These are phyloP conservation scores for Mortierella sp. DNA, from an alignment of 371 early-diverging fungal species.

Conservation along the genomic window DNA sequence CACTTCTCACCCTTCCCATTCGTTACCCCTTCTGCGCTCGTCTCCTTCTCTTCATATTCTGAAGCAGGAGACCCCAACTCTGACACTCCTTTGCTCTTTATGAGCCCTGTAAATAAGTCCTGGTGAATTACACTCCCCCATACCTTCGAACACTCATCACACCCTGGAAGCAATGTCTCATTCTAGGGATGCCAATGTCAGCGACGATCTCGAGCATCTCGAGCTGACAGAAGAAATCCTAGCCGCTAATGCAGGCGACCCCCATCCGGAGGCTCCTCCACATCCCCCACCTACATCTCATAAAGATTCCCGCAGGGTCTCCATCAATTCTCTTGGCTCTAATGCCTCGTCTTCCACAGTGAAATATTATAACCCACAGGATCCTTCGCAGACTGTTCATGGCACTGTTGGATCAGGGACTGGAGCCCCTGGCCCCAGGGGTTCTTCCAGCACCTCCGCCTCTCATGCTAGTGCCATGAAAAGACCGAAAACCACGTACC, in stretches of 20 bases:
- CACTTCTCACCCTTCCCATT: no score
- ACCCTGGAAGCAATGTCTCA: constrained; percentile 33
- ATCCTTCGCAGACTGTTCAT: background rate
- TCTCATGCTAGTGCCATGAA: constrained; percentile 13
- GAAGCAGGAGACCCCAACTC: no score
- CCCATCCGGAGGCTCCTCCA: constrained; percentile 4
- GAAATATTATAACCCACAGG: constrained; percentile 27
- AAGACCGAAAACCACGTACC: constrained; percentile 27
- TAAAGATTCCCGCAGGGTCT: constrained; percentile 41
- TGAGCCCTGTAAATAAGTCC: background rate
- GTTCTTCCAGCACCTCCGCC: constrained; percentile 4
- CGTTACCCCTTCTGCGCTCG: no score
- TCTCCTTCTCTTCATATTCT: no score
- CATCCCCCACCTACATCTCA: constrained; percentile 16
- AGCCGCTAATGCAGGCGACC: constrained; percentile 24
- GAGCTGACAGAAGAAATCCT: constrained; percentile 31
- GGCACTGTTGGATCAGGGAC: constrained; percentile 12
- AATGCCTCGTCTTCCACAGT: constrained; percentile 40
- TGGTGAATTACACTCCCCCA: background rate
- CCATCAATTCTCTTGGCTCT: constrained; percentile 39
- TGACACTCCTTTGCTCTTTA: background rate
- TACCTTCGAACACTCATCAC: background rate
- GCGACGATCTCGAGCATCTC: constrained; percentile 48
- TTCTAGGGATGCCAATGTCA: constrained; percentile 25
- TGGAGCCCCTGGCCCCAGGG: background rate